Evolutionary conservation across 2,329 filamentous ascomycete genomes (phyloP), one percentile per base, ranked within the genome.

Genomic region (Aspergillus niger): DNA sequence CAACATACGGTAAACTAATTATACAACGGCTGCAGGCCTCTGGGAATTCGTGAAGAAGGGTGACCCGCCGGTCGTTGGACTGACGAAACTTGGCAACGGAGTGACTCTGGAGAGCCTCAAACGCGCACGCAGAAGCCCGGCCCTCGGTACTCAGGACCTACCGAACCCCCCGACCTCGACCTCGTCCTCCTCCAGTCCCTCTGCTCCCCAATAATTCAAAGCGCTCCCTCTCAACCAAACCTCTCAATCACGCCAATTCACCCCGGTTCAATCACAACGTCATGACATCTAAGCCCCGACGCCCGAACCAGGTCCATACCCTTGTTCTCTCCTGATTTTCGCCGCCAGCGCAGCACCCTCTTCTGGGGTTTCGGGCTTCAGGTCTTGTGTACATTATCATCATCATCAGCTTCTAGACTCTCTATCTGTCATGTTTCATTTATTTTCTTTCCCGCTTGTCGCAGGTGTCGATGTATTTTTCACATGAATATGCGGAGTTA

Each of bases 41-140:
- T 99, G 92, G 81, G 92, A 97, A 73, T 97, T 98, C 73, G 92
- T 97, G 36, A 92, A 89, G 82, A 97, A 91, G 79, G 92, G 92
- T 7, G 95, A 97, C 70, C 83, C 92, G 2, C 88, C 95, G 0
- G 86, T 97, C 39, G 94, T 99, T 73, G 95, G 95, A 30, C 87
- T 97, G 64, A 98, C 93, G 20, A 97, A 97, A 78, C 79, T 99
- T 57, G 86, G 84, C 39, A 83, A 92, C 61, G 92, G 92, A 8
- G 77, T 96, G 28, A 96, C 92, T 22, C 78, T 94, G 70, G 91
- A 94, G 69, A 89, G 90, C 44, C 80, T 99, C 73, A 95, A 92
- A 82, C 86, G 88, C 70, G 91, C 93, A 52, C 86, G 92, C 77
- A 85, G 87, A 73, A 83, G 86, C 71, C 76, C 91, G 63, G 83